Evolutionary conservation across 1,284 basidiomycete genomes (phyloP), one percentile per base, ranked within the genome.

Genomic region (Heliocybe sulcata): DNA sequence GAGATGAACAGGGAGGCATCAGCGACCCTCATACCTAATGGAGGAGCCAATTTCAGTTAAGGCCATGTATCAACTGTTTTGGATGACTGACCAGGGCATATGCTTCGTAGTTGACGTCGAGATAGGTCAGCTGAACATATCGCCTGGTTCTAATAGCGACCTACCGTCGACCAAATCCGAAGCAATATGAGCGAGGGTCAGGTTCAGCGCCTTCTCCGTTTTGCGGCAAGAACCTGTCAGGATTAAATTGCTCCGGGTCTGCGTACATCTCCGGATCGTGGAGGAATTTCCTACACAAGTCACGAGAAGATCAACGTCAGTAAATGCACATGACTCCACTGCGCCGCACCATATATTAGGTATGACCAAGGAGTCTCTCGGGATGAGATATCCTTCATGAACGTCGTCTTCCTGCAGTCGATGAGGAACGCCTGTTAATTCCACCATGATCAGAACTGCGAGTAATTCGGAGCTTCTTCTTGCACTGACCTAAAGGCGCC

Each of bases 361-460:
- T 25, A 69, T 59, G 8, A 72, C 57, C 23, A 68, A 61, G 1
- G 71, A 63, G 3, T 65, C 68, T 27, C 61, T 62, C 1, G 70
- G 70, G 2, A 73, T 63, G 6, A 60, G 54, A 54, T 72, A 71
- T 3, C 70, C 71, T 11, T 67, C 62, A 55, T 70, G 72, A 20
- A 66, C 61, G 51, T 72, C 70, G 20, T 70, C 68, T n/a, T 58
- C 57, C 10, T 55, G 52, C 9, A 64, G 35, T 10, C 54, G 35
- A 55, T 69, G 70, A 2, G 69, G 67, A 2, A 69, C 51, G 42
- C 64, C 63, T 69, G 9, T 35, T 35, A 16, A n/a, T n/a, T n/a
- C 6, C 19, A 42, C 3, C 38, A 42, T 42, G 38, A 3, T n/a
- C 38, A 42, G 6, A 4, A 42, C n/a, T 20, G n/a, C n/a, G n/a